A percentile compares a stretch with the other conserved stretches of the same genome.
Evolutionary conservation across 139 green algal genomes (phyloP).

Genomic region (Ettlia oleoabundans): DNA sequence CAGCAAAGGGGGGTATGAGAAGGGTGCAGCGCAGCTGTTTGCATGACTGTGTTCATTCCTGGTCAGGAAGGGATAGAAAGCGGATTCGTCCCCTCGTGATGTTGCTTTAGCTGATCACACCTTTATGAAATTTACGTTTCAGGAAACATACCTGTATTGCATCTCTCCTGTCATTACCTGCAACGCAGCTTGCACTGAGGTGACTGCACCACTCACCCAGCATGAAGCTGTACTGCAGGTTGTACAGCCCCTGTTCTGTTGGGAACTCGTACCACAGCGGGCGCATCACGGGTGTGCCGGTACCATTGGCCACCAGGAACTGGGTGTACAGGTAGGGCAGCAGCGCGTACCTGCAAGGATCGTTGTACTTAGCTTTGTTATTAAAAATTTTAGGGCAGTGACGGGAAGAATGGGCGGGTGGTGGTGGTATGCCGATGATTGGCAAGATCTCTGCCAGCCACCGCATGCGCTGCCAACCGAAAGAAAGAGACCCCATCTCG

Average conservation of each 20-base stretch:
- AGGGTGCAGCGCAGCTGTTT: neutral
- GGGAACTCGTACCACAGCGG: conserved; percentile 98
- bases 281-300: conserved; percentile 85
- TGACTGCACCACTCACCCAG: conserved; percentile 48
- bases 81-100: too few species aligned
- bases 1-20: neutral
- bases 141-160: neutral
- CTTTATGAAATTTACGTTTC: too few species aligned
- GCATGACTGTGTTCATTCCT: too few species aligned
- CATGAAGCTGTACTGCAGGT: conserved; percentile 87
- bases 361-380: too few species aligned
- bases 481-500: too few species aligned
- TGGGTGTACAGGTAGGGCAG: conserved; percentile 98
- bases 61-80: too few species aligned
- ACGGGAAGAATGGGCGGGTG: too few species aligned
- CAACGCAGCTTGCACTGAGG: neutral
- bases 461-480: too few species aligned
- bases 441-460: too few species aligned
- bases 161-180: neutral
- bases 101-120: too few species aligned
- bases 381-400: too few species aligned
- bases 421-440: too few species aligned
- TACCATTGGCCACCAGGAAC: conserved; percentile 86
- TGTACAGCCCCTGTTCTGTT: conserved; percentile 52
- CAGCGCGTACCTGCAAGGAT: conserved; percentile 79